Base-by-base conservation (phyloP, 1,139 yeast genomes). In the Lodderomyces parapsilosis region DNA sequence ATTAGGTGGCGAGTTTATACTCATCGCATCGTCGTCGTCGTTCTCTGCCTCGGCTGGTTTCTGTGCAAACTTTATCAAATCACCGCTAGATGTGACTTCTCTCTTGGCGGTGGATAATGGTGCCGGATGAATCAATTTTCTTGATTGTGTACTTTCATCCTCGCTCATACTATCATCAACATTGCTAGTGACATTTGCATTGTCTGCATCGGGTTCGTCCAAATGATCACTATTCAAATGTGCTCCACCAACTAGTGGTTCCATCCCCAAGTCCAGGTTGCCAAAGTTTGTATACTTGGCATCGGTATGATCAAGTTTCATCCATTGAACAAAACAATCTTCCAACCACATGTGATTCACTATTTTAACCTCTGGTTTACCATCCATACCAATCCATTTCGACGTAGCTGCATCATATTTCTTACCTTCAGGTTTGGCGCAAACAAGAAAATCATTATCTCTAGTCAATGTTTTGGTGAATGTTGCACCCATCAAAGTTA, bases 331-430 rank as follows among this genome's bases (percentile, higher is more conserved):
- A 56, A 73, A 86, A 42, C 86, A 76, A 46, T 87, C 94, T 57
- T 93, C 98, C n/a, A 93, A 64, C 99, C 99, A 93, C 15, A 83
- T 57, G 60, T 88, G 96, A 56, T 86, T 90, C 0, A 88, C 84
- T 1, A 86, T 60, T 28, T 65, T 66, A 22, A 83, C 74, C 7
- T 67, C 65, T 1, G 75, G 65, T 4, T 56, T 43, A 0, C 62
- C 64, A 34, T 57, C 42, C 10, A 47, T 50, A 41, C 56, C 58
- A 6, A 59, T 56, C 66, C 81, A 76, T 82, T 90, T 86, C 36
- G 66, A 65, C 27, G 67, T 60, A 0, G 95, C 96, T 8, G 93
- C 88, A 9, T 74, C 76, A 55, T 77, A 88, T 62, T 93, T 93
- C 45, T 74, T 78, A 1, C 99, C 98, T 14, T 60, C 61, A 0